phyloP scores from a whole-genome alignment of 306 rosid genomes.

The Oxytropis ochrocephala region DNA sequence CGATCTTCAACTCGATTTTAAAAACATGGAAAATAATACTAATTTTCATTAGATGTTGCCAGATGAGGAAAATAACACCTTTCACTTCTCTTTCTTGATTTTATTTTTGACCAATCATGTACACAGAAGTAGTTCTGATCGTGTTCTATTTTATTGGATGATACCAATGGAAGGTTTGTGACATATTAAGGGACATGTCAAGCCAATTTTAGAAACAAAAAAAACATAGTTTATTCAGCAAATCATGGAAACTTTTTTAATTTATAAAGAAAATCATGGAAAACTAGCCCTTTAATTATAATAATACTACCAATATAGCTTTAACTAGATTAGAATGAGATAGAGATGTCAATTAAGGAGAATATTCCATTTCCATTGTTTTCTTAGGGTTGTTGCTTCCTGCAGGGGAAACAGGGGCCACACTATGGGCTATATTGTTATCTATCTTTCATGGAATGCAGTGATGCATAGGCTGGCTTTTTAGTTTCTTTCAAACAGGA shows the following conservation, averaged over 20 bases:
- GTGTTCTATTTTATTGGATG: neutral
- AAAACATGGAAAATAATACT: neutral
- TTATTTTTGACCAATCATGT: neutral
- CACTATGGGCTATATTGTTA: neutral
- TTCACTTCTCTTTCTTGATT: neutral
- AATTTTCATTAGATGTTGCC: neutral
- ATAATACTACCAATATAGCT: neutral
- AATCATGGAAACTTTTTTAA: constrained; percentile 9
- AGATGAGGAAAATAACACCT: neutral
- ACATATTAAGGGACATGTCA: constrained; percentile 28
- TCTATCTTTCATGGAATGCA: constrained; percentile 12
- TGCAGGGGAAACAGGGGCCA: constrained; percentile 36
- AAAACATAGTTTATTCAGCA: neutral
- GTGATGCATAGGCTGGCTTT: neutral
- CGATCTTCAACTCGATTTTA: no score
- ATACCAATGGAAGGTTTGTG: constrained; percentile 12
- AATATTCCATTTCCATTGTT: constrained; percentile 18
- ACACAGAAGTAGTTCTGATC: no score
- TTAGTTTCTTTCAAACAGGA: constrained; percentile 32
- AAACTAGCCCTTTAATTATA: neutral
- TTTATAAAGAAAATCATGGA: constrained; percentile 20
- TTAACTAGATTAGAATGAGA: no score
- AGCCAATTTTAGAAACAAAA: constrained; percentile 22
- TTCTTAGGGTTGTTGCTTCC: constrained; percentile 32
- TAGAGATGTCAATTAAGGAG: neutral